Evolutionary conservation across 2,329 filamentous ascomycete genomes (phyloP), one percentile per base, ranked within the genome.

Genomic region (Nemania serpens): DNA sequence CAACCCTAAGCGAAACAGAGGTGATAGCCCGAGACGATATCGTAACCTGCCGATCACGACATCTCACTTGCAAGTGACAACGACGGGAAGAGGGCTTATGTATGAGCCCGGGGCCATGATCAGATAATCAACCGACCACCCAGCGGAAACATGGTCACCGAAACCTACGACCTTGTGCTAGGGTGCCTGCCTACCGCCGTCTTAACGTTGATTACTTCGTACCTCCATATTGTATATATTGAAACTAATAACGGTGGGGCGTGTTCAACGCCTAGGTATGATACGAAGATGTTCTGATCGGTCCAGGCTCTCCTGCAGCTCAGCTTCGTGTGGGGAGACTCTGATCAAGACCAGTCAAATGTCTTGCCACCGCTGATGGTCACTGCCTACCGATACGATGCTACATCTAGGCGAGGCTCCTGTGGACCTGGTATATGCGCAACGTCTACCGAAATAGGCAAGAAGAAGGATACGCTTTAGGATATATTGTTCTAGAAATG

Each of bases 291-390:
- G 45, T 55, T 42, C 25, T 55, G 52, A 34, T 46, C 59, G 59
- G 49, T 52, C 53, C 37, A 62, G 56, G 46, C 62, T 57, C 43
- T 39, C 52, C 47, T 49, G 55, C 56, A 45, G 49, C 54, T 64
- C 62, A 64, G 62, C 62, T 62, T 53, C 36, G n/a, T 39, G 55
- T 54, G n/a, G 56, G 39, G 41, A 51, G n/a, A n/a, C 17, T 46
- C 45, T 20, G 13, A 22, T 37, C 13, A 42, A 55, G 29, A 10
- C 39, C 7, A 48, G 22, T 36, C 20, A 10, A 52, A 46, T 42
- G 22, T 36, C 37, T n/a, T 22, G 56, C 43, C 46, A 45, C 52
- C 42, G 59, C 41, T 43, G 48, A 51, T 41, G 29, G 25, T 50
- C 48, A 39, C 49, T 45, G 57, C 29, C 50, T 53, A 48, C 15